Base-by-base conservation (phyloP, 805 yeast species). In the Torulaspora gathmanii region DNA sequence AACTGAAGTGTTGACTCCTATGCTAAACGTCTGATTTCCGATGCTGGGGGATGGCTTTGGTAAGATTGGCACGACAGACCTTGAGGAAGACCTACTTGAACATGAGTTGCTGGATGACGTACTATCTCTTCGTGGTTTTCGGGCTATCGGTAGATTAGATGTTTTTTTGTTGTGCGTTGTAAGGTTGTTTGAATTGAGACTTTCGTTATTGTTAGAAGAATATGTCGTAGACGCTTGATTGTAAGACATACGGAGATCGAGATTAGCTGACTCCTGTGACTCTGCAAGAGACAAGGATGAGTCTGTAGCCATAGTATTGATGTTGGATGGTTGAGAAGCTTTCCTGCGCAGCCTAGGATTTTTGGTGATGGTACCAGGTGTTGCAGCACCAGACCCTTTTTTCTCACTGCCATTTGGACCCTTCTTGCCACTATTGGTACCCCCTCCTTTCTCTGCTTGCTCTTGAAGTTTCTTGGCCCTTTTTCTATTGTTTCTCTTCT, bases 401-500 rank as follows among this genome's bases (percentile, higher is more conserved):
- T 33, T 48, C 12, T 29, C 29, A 31, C 30, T 42, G 35, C 31
- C 44, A 16, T 42, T 31, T 13, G 37, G 33, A 29, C 33, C 16
- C 1, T 13, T 13, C 4, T 29, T 29, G 33, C 33, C 16, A 10
- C 8, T 40, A 16, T 26, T 37, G 6, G 17, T 11, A 12, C 23
- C 40, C 4, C 27, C 34, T 5, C 15, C 31, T 16, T 33, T 41
- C 13, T 38, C 45, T 5, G 40, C 42, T 15, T 49, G 45, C 16
- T 48, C 41, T 11, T 42, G 51, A 11, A 52, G 40, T 49, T 63
- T 42, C 55, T 60, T 70, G 40, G 78, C 74, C 40, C 96, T 74
- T 65, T 90, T 95, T 48, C 63, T 63, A 11, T 68, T 58, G 42
- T 62, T 65, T 56, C 99, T 77, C 65, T 89, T 87, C 64, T 89